Percentiles rank a stretch among this genome's conserved stretches.
Conservation (phyloP, 495 filamentous ascomycete genomes). For the Daldinia caldariorum region DNA sequence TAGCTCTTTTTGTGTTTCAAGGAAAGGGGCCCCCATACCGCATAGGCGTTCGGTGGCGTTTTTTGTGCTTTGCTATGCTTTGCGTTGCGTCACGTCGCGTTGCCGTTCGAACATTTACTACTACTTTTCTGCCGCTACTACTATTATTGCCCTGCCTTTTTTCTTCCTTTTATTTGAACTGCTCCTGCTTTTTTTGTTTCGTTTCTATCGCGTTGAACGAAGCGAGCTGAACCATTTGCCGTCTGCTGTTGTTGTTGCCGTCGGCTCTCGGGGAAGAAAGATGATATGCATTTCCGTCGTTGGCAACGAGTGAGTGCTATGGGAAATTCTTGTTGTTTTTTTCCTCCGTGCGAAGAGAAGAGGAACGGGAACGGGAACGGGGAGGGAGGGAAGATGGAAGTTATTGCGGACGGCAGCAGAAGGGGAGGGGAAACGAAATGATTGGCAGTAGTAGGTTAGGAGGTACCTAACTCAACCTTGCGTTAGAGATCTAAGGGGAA, state of each 20-base stretch:
- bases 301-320: background rate
- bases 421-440: background rate
- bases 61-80: background rate
- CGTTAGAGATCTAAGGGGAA: background rate
- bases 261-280: background rate
- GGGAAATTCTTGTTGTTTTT: background rate
- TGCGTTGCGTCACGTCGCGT: too few species aligned
- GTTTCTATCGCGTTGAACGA: background rate
- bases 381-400: background rate
- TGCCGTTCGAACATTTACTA: constrained; percentile 11
- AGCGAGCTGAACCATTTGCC: background rate
- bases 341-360: constrained; percentile 4
- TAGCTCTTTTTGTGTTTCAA: constrained; percentile 18
- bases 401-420: background rate
- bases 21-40: constrained; percentile 36
- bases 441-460: constrained; percentile 14
- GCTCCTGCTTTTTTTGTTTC: background rate
- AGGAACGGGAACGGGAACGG: constrained; percentile 5
- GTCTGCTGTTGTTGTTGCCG: background rate
- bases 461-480: too few species aligned
- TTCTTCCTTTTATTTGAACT: background rate
- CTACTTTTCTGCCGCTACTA: constrained; percentile 1
- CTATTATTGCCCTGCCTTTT: background rate
- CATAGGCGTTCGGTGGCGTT: constrained; percentile 46
- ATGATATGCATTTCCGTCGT: background rate